Evolutionary conservation across 1,284 basidiomycete species (phyloP), one percentile per base, ranked within the genome.

Genomic region (Apiotrichum sp.): DNA sequence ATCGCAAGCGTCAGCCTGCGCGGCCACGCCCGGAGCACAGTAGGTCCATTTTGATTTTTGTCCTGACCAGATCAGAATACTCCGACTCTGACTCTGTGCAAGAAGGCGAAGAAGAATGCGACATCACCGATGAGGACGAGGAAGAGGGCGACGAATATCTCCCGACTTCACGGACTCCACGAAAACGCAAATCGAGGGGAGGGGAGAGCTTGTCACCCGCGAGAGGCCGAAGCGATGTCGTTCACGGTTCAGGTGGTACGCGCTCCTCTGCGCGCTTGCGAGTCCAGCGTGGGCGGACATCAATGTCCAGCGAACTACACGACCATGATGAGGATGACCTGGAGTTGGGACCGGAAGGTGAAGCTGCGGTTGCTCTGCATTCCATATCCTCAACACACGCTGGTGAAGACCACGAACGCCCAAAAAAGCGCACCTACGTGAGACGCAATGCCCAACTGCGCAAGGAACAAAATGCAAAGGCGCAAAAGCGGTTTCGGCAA

Each of bases 381-480:
- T 34, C 10, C 16, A 43, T 52, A 35, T 11, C 38, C 32, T 8
- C 40, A 33, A 14, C 11, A 14, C 38, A 40, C 29, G 39, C 13
- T 4, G 38, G 11, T 22, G 47, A 31, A 10, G 48, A 50, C 10
- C 16, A 8, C 13, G 34, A 35, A 31, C 41, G 41, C 6, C 50
- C 50, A 3, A 57, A 59, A 53, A 55, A 59, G 22, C 56, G 58
- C 9, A 53, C 47, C 7, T 62, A 62, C 46, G 50, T 56, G 16
- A 56, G 61, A 29, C 57, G 63, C 38, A 63, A 67, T 34, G 56
- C 53, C 16, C 57, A 62, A 50, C 57, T 58, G n/a, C 56, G 66
- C 34, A 61, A 58, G 47, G 55, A 57, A 43, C 66, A 68, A 57
- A 68, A 66, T 41, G 64, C 62, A 13, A 56, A 55, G 50, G 64